Evolutionary conservation across 371 early-diverging fungal genomes (phyloP).

Genomic region (Lichtheimia ramosa): DNA sequence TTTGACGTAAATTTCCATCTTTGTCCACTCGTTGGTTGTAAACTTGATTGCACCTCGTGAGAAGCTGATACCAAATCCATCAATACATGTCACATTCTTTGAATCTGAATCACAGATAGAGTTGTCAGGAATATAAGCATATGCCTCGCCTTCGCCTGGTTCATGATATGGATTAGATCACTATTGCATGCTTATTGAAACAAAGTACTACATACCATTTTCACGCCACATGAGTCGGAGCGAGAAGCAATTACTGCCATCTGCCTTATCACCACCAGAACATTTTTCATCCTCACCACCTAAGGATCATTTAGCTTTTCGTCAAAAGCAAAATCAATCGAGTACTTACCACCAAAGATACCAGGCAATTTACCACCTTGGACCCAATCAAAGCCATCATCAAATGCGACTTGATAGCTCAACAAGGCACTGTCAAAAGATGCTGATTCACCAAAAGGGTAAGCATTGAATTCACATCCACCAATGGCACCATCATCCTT

Average conservation of each 20-base stretch:
- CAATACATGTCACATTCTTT: constrained; percentile 36
- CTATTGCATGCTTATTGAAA: too few relatives aligned
- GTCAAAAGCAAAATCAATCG: too few relatives aligned
- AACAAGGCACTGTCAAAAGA: constrained; percentile 44
- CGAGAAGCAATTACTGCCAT: constrained; percentile 44
- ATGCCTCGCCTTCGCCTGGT: constrained; percentile 35
- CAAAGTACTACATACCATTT: constrained; percentile 27
- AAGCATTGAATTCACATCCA: constrained; percentile 48
- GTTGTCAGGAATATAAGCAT: constrained; percentile 49
- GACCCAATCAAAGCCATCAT: constrained; percentile 52
- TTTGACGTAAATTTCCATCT: constrained; percentile 45
- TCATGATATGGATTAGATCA: background rate
- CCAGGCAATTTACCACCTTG: constrained; percentile 62
- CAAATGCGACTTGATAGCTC: constrained; percentile 60
- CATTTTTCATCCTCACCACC: constrained; percentile 42
- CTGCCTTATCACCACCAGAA: constrained; percentile 47
- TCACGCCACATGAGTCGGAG: constrained; percentile 56
- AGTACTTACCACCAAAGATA: constrained; percentile 36
- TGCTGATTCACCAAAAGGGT: constrained; percentile 30
- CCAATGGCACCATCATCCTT: constrained; percentile 26
- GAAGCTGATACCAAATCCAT: constrained; percentile 48
- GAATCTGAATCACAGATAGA: constrained; percentile 22
- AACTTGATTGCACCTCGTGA: constrained; percentile 50
- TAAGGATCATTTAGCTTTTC: too few relatives aligned
- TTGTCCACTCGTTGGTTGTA: constrained; percentile 36